Percentiles rank a stretch among this genome's conserved stretches.
Conservation (phyloP, 306 rosid genomes). For the Rubus parviflorus region DNA sequence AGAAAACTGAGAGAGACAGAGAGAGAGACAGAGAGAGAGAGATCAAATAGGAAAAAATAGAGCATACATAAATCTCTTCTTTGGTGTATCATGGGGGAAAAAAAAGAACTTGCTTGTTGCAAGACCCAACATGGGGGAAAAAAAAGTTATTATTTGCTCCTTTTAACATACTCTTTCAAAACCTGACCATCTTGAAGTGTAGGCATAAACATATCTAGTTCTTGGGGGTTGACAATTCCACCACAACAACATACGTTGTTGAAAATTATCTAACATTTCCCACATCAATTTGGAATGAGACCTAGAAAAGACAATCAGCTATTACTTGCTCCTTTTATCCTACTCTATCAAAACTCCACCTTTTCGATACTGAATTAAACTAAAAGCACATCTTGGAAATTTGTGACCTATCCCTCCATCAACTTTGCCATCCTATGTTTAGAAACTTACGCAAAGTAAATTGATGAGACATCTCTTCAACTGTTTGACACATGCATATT, state of each 20-base stretch:
- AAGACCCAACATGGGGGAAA: background rate
- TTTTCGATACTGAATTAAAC: background rate
- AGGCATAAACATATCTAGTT: background rate
- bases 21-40: background rate
- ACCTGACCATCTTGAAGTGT: background rate
- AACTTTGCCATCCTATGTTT: background rate
- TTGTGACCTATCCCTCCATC: background rate
- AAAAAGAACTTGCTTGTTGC: background rate
- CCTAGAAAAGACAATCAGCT: background rate
- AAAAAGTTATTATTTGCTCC: too few relatives aligned
- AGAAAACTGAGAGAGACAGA: background rate
- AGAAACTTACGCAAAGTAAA: background rate
- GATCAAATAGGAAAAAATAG: background rate
- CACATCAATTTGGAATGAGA: background rate
- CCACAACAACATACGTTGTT: background rate
- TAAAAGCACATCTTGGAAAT: background rate
- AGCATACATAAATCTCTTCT: background rate
- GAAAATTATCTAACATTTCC: background rate
- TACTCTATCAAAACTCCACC: background rate
- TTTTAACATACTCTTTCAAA: background rate
- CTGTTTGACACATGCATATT: background rate
- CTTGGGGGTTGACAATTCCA: background rate
- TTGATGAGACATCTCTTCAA: background rate
- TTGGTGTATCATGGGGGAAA: slow-evolving; percentile 1
- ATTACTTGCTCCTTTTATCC: background rate